These are phyloP conservation scores for Dactylellina cionopaga DNA, from an alignment of 2,329 filamentous ascomycete genomes.

Conservation along the genomic window DNA sequence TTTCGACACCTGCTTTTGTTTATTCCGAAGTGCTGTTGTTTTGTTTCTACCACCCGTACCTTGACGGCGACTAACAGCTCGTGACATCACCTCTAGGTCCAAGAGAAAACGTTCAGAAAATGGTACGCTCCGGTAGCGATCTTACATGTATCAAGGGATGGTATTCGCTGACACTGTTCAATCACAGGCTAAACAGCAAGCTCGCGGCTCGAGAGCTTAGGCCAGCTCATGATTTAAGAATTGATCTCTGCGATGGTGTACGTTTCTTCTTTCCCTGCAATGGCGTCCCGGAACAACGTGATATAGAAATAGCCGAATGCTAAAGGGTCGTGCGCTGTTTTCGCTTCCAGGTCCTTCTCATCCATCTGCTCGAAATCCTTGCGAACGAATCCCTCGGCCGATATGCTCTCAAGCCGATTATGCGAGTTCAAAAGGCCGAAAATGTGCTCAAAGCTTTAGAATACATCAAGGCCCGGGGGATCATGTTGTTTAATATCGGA, in stretches of 20 bases:
- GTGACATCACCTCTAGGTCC: conserved; percentile 71
- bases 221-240: conserved; percentile 83
- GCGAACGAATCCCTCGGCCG: conserved; percentile 93
- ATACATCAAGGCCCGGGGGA: conserved; percentile 88
- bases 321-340: no score
- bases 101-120: conserved; percentile 99
- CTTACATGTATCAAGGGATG: background rate
- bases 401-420: conserved; percentile 94
- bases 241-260: conserved; percentile 92
- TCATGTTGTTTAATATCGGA: conserved; percentile 98
- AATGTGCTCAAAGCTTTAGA: conserved; percentile 96
- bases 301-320: background rate
- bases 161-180: conserved; percentile 8
- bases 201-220: conserved; percentile 79
- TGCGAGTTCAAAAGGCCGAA: conserved; percentile 96
- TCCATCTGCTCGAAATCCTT: conserved; percentile 96
- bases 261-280: conserved; percentile 58
- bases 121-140: conserved; percentile 68
- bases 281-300: background rate
- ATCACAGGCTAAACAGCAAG: conserved; percentile 89
- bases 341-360: conserved; percentile 84
- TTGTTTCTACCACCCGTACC: background rate
- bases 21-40: conserved; percentile 2
- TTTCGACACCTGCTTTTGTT: background rate
- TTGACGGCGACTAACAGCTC: conserved; percentile 68